Evolutionary conservation across 192 early-diverging fungal species (phyloP), one percentile per base, ranked within the genome.

Genomic region (Phycomyces nitens): DNA sequence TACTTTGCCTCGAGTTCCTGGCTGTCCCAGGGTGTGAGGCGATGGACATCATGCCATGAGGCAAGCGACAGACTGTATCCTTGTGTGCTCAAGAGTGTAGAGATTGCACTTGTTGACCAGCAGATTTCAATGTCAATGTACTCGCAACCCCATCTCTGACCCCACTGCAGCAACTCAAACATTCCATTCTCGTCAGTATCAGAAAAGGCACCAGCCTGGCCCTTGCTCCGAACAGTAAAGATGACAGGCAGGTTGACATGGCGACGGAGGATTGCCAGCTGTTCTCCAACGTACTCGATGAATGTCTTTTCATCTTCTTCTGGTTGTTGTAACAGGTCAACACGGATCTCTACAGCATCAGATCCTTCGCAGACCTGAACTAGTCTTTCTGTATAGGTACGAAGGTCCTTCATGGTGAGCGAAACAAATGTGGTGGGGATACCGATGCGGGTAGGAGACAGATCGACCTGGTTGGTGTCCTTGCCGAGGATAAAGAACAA

Each of bases 291-390:
- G 64, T 85, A 92, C 14, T 89, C 88, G 8, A 73, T 67, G 66
- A 78, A 77, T 27, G 24, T 57, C 29, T 68, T 57, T 40, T 56
- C 50, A 10, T 71, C 69, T 63, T 68, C 75, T 21, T 82, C 82
- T 16, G 74, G 63, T 2, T 70, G 63, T 39, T 79, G 71, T 24
- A 99, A 72, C 44, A 99, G 73, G 69, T 99, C 97, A 3, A 90
- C 93, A 29, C 97, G 90, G 49, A 99, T 76, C 78, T 99, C 97
- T 38, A 99, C 80, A 5, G 91, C 94, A 63, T 94, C 91, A 0
- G 86, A 80, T 20, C 97, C 97, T 42, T 88, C 85, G 3, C 83
- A 84, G 53, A 95, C 73, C 12, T 76, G 68, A 5, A 76, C 74
- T 24, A 99, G 65, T 24, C 76, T 61, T 34, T 78, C 72, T 22